phyloP scores from a whole-genome alignment of 345 rosid genomes.

The Nephelium lappaceum region DNA sequence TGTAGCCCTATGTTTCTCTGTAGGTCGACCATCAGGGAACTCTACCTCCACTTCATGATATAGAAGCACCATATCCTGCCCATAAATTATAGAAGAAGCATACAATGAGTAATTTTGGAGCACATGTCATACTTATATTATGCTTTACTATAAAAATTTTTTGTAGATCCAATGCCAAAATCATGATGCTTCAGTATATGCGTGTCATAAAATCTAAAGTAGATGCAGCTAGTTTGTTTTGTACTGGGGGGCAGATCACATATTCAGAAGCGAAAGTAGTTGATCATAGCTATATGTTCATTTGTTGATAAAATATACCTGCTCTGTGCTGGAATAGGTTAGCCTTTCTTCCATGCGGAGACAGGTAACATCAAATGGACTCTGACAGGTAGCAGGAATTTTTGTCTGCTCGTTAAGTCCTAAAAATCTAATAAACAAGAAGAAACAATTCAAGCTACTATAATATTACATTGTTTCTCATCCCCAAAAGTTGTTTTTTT shows the following conservation, averaged over 20 bases:
- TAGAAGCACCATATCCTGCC: constrained; percentile 94
- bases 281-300: background rate
- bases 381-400: constrained; percentile 64
- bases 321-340: constrained; percentile 68
- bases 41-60: constrained; percentile 88
- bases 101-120: background rate
- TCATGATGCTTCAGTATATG: background rate
- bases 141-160: background rate
- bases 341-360: constrained; percentile 82
- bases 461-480: background rate
- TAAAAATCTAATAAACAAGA: constrained; percentile 55
- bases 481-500: background rate
- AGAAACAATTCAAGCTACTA: constrained; percentile 18
- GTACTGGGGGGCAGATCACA: background rate
- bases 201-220: background rate
- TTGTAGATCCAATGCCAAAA: no score
- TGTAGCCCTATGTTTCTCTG: constrained; percentile 69
- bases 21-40: constrained; percentile 52
- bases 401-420: constrained; percentile 66
- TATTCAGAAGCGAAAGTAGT: background rate
- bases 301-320: constrained; percentile 45
- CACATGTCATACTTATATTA: background rate
- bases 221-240: no score
- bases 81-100: constrained; percentile 9
- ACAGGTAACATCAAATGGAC: constrained; percentile 65